These are phyloP conservation scores for Phycomyces nitens DNA, from an alignment of 192 early-diverging fungal species.

Conservation along the genomic window DNA sequence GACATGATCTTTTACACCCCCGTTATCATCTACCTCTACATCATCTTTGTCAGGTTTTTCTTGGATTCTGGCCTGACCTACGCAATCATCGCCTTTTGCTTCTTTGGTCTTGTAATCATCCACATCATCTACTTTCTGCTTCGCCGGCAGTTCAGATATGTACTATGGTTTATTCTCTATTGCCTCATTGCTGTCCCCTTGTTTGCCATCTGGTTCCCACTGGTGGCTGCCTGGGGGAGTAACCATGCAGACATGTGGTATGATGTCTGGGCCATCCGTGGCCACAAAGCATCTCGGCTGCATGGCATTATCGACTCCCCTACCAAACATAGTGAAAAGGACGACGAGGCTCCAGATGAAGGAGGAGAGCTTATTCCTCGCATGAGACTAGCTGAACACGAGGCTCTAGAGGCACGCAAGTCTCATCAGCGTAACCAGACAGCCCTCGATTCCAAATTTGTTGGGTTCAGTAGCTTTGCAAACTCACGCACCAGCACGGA, in stretches of 20 bases:
- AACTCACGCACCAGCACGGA: background rate
- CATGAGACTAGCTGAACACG: constrained; percentile 18
- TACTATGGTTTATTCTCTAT: constrained; percentile 31
- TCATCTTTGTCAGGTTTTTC: constrained; percentile 16
- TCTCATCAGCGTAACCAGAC: constrained; percentile 11
- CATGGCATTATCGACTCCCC: constrained; percentile 29
- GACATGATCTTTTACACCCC: constrained; percentile 23
- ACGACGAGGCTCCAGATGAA: background rate
- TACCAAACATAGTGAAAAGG: background rate
- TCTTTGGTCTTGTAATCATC: constrained; percentile 18
- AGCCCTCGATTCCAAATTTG: constrained; percentile 20
- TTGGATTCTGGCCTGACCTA: constrained; percentile 12
- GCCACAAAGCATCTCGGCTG: constrained; percentile 9
- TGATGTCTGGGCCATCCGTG: constrained; percentile 15
- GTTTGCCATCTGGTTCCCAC: constrained; percentile 28
- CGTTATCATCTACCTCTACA: constrained; percentile 27
- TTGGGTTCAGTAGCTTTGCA: constrained; percentile 17
- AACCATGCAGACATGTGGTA: constrained; percentile 29
- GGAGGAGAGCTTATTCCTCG: constrained; percentile 14
- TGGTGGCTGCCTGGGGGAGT: constrained; percentile 21
- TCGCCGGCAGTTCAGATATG: constrained; percentile 25
- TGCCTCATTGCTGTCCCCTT: constrained; percentile 25
- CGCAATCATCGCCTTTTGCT: constrained; percentile 20
- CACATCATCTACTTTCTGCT: constrained; percentile 33
- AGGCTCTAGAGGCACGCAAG: constrained; percentile 12